A percentile compares a stretch with the other conserved stretches of the same genome.
These are phyloP conservation scores for Beauveria sp. DNA, from an alignment of 2,329 filamentous ascomycete species.

Conservation along the genomic window DNA sequence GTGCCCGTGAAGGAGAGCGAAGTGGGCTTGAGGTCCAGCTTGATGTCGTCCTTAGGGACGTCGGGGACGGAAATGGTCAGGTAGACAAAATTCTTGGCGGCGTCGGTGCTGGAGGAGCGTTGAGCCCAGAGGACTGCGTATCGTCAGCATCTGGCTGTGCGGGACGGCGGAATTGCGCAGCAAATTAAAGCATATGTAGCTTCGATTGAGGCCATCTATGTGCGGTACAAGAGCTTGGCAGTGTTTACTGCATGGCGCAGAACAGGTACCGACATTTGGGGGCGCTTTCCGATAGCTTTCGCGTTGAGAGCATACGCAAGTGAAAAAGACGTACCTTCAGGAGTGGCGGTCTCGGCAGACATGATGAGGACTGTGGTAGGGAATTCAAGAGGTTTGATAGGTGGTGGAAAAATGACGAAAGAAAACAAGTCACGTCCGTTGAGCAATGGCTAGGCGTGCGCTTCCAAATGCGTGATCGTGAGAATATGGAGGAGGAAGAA, in stretches of 20 bases:
- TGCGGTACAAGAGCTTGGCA: not conserved
- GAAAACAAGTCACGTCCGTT: not conserved
- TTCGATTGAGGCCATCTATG: not conserved
- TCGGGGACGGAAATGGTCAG: constrained; percentile 86
- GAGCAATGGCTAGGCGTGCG: constrained; percentile 7
- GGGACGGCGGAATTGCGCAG: not conserved
- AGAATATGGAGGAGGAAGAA: not conserved
- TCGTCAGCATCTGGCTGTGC: not conserved
- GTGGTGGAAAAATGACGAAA: constrained; percentile 2
- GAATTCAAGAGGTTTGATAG: constrained; percentile 7
- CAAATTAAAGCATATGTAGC: not conserved
- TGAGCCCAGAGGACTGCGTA: constrained; percentile 88
- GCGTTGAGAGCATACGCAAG: not conserved
- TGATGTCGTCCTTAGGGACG: constrained; percentile 64
- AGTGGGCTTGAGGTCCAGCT: constrained; percentile 75
- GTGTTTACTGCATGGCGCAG: not conserved
- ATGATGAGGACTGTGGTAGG: constrained; percentile 16
- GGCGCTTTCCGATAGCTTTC: not conserved
- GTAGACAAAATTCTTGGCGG: constrained; percentile 89
- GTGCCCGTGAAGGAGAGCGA: constrained; percentile 74
- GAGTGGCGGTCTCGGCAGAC: constrained; percentile 24
- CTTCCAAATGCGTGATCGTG: not conserved
- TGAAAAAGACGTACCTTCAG: constrained; percentile 27
- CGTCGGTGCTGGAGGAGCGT: constrained; percentile 74
- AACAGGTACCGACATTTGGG: not conserved